phyloP scores from a whole-genome alignment of 129 eudicot genomes.

The Erigeron canadensis region DNA sequence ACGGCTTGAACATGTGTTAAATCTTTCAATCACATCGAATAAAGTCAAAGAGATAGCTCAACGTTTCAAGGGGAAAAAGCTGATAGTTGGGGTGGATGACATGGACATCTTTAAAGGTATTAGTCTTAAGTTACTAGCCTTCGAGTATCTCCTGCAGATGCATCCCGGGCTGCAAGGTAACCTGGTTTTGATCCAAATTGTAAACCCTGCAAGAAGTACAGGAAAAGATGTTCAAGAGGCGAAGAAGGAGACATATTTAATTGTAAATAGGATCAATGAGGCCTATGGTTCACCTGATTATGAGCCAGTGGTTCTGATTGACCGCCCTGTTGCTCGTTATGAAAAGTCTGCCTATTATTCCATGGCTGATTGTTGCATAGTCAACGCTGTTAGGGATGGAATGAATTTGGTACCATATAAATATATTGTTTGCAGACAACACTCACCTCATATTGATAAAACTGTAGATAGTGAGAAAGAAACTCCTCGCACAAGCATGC shows the following conservation, averaged over 20 bases:
- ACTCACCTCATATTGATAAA: slow-evolving; percentile 50
- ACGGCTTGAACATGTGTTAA: slow-evolving; percentile 53
- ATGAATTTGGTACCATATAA: slow-evolving; percentile 84
- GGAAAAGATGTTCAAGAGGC: slow-evolving; percentile 91
- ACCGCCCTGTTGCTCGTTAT: slow-evolving; percentile 62
- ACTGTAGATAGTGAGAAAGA: slow-evolving; percentile 33
- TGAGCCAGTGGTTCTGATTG: slow-evolving; percentile 65
- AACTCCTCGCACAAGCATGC: slow-evolving; percentile 62
- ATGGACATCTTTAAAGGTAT: slow-evolving; percentile 93
- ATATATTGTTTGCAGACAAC: slow-evolving; percentile 79
- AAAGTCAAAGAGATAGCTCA: slow-evolving; percentile 64
- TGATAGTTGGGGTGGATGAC: slow-evolving; percentile 83
- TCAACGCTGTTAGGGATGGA: slow-evolving; percentile 88
- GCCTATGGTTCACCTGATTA: slow-evolving; percentile 54
- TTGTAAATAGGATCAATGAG: slow-evolving; percentile 66
- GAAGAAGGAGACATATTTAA: slow-evolving; percentile 62
- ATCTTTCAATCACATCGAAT: slow-evolving; percentile 56
- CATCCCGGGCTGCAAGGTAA: slow-evolving; percentile 44
- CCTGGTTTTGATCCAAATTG: slow-evolving; percentile 67
- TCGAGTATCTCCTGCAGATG: slow-evolving; percentile 59
- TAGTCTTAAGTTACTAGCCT: slow-evolving; percentile 73
- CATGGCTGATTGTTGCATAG: slow-evolving; percentile 77
- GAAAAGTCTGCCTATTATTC: slow-evolving; percentile 87
- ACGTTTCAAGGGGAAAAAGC: slow-evolving; percentile 57
- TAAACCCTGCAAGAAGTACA: slow-evolving; percentile 87